These are phyloP conservation scores for Pleomassaria siparia DNA, from an alignment of 2,329 filamentous ascomycete genomes.

Conservation along the genomic window DNA sequence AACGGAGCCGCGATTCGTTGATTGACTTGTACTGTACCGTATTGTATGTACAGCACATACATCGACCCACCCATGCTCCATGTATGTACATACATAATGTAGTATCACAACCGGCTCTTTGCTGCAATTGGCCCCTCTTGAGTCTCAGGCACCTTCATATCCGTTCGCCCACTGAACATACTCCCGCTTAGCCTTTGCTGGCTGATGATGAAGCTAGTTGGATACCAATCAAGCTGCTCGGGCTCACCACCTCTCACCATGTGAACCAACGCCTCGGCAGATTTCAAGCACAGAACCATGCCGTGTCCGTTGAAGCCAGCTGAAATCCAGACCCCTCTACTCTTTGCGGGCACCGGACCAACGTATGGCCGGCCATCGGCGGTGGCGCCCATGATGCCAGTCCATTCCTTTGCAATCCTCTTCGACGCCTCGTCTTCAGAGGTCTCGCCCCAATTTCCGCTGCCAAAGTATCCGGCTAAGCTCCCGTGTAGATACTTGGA, in stretches of 20 bases:
- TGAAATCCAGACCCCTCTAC: slow-evolving; percentile 55
- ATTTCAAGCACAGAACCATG: slow-evolving; percentile 65
- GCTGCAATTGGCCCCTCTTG: slow-evolving; percentile 1
- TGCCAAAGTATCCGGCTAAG: slow-evolving; percentile 55
- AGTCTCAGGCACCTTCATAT: slow-evolving; percentile 19
- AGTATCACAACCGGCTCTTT: background rate
- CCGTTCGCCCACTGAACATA: slow-evolving; percentile 27
- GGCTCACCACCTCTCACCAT: slow-evolving; percentile 50
- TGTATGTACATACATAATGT: too few relatives aligned
- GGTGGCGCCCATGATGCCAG: slow-evolving; percentile 56
- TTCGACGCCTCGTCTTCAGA: slow-evolving; percentile 15
- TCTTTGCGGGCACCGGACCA: slow-evolving; percentile 47
- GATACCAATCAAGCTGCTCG: slow-evolving; percentile 55
- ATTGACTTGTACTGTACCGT: too few relatives aligned
- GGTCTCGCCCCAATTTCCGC: slow-evolving; percentile 39
- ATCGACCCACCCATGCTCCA: too few relatives aligned
- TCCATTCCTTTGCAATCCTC: slow-evolving; percentile 47
- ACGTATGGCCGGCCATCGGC: slow-evolving; percentile 54
- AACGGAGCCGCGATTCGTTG: too few relatives aligned
- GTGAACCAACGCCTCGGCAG: slow-evolving; percentile 57
- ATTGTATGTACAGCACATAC: too few relatives aligned
- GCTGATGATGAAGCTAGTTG: slow-evolving; percentile 52
- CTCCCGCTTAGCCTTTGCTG: slow-evolving; percentile 45
- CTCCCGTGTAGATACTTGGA: slow-evolving; percentile 50
- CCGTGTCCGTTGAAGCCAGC: slow-evolving; percentile 66